These are phyloP conservation scores for Hypoxylon fragiforme DNA, from an alignment of 495 filamentous ascomycete species.

Conservation along the genomic window DNA sequence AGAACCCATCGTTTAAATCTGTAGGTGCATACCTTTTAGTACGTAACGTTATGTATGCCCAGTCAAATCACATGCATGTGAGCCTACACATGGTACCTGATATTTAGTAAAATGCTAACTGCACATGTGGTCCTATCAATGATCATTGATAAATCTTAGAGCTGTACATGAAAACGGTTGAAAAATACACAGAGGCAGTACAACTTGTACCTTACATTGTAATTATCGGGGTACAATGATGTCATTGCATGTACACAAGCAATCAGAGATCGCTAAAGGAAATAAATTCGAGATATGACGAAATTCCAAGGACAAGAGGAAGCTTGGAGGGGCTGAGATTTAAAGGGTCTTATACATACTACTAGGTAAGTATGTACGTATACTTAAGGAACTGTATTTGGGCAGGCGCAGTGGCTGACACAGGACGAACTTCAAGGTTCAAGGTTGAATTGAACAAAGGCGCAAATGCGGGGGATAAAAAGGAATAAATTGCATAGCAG, in stretches of 20 bases:
- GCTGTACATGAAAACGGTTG: slow-evolving; percentile 1
- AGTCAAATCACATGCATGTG: too few relatives aligned
- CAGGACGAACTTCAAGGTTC: slow-evolving; percentile 2
- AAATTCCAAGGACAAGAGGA: slow-evolving; percentile 4
- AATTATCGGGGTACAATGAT: slow-evolving; percentile 11
- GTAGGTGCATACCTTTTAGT: too few relatives aligned
- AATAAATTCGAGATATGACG: slow-evolving; percentile 31
- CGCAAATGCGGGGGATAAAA: slow-evolving; percentile 19
- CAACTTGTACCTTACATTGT: too few relatives aligned
- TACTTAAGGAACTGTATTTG: slow-evolving; percentile 1
- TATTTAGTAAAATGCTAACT: too few relatives aligned
- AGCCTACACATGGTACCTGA: too few relatives aligned
- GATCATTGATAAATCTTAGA: too few relatives aligned
- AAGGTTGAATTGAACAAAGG: too few relatives aligned
- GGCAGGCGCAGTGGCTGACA: slow-evolving; percentile 18
- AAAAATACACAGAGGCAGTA: too few relatives aligned
- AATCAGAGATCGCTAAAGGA: slow-evolving; percentile 17
- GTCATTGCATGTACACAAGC: slow-evolving; percentile 20
- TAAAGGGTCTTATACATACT: slow-evolving; percentile 21
- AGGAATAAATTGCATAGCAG: background rate
- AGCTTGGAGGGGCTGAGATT: background rate
- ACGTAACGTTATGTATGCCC: too few relatives aligned
- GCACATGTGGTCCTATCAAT: too few relatives aligned
- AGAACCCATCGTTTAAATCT: too few relatives aligned
- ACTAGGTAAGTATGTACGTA: too few relatives aligned